Evolutionary conservation across 257 asterid genomes (phyloP).

Genomic region (Cinchona pubescens): DNA sequence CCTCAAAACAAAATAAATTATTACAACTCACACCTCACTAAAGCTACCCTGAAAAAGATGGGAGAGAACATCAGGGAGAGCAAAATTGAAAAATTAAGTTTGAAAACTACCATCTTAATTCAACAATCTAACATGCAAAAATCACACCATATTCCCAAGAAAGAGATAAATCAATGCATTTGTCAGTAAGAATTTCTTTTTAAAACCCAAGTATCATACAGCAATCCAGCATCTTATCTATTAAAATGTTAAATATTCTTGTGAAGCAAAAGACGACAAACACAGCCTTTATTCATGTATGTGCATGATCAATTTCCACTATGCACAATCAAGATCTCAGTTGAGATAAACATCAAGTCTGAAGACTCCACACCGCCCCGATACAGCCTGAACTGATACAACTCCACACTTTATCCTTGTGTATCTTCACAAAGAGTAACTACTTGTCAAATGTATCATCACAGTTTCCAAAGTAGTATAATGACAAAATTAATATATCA

Average conservation of each 20-base stretch:
- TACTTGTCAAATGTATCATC: background rate
- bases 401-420: background rate
- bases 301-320: background rate
- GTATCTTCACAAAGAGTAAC: background rate
- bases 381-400: background rate
- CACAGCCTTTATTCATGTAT: background rate
- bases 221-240: background rate
- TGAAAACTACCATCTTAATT: background rate
- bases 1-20: background rate
- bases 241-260: background rate
- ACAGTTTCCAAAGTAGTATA: background rate
- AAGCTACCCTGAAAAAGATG: background rate
- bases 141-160: background rate
- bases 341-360: background rate
- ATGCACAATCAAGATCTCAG: background rate
- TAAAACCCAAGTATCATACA: background rate
- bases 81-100: background rate
- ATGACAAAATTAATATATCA: background rate
- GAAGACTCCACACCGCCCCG: conserved; percentile 4
- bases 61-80: background rate
- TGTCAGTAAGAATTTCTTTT: background rate
- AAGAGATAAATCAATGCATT: background rate
- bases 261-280: background rate
- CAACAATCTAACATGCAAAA: background rate
- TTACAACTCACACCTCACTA: background rate